Conservation (phyloP, 768 basidiomycete genomes). For the Lentinula boryana region DNA sequence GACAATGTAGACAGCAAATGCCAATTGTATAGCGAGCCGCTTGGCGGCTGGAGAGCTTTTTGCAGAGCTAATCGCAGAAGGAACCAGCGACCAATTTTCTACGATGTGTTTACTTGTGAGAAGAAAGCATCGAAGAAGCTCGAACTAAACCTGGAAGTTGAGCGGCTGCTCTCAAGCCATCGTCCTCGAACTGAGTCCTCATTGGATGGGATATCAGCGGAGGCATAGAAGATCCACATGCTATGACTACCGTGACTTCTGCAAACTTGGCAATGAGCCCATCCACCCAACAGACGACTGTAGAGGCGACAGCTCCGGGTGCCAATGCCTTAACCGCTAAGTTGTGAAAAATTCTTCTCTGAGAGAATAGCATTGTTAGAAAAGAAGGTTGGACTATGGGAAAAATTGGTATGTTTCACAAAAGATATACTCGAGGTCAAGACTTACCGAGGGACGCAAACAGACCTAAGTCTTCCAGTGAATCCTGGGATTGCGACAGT, state of each 20-base stretch:
- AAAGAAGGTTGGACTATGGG: constrained; percentile 23
- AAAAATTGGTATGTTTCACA: neutral
- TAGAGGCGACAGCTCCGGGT: constrained; percentile 14
- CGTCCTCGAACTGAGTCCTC: constrained; percentile 38
- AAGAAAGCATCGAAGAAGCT: neutral
- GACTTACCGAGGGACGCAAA: neutral
- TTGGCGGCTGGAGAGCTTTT: constrained; percentile 53
- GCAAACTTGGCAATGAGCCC: constrained; percentile 49
- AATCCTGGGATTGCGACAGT: constrained; percentile 4
- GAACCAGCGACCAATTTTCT: constrained; percentile 53
- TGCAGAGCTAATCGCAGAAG: constrained; percentile 38
- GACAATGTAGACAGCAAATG: constrained; percentile 53
- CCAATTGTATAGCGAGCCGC: constrained; percentile 50
- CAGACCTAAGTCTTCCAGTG: neutral
- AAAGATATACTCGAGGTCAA: neutral
- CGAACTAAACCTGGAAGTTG: constrained; percentile 55
- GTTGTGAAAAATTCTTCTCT: constrained; percentile 41
- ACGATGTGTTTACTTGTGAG: neutral
- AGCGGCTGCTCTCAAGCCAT: constrained; percentile 49
- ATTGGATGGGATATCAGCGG: constrained; percentile 19
- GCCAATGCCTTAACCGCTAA: constrained; percentile 30
- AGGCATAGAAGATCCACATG: constrained; percentile 15
- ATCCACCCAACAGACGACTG: constrained; percentile 64
- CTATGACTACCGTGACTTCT: constrained; percentile 25
- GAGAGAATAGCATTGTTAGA: constrained; percentile 40